These are phyloP conservation scores for Leucosporidium yakuticum DNA, from an alignment of 768 basidiomycete species.

Conservation along the genomic window DNA sequence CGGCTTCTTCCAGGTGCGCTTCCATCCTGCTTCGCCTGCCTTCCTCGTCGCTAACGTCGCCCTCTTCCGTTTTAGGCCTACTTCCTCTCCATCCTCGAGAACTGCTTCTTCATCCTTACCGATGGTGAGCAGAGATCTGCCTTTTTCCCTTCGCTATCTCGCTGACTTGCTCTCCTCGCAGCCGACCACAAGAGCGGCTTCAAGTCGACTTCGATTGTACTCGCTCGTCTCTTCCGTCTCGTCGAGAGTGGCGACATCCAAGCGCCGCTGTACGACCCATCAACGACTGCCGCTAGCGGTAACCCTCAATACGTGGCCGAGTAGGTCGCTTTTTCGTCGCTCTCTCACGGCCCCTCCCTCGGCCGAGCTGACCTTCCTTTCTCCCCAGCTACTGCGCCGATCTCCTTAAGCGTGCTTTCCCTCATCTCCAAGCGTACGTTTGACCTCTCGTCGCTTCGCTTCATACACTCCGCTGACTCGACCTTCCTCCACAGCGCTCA, in stretches of 20 bases:
- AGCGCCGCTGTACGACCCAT: slow-evolving; percentile 76
- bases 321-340: slow-evolving; percentile 3
- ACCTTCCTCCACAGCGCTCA: slow-evolving; percentile 39
- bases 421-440: slow-evolving; percentile 76
- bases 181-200: slow-evolving; percentile 98
- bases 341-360: too few species aligned
- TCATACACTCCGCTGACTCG: not conserved
- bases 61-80: slow-evolving; percentile 41
- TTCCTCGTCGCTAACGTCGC: not conserved
- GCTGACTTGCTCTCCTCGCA: not conserved
- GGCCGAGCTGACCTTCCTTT: not conserved
- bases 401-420: slow-evolving; percentile 80
- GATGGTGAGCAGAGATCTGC: too few species aligned
- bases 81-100: slow-evolving; percentile 85
- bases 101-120: slow-evolving; percentile 94
- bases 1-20: slow-evolving; percentile 74
- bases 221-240: slow-evolving; percentile 87
- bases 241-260: slow-evolving; percentile 74
- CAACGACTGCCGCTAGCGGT: slow-evolving; percentile 50
- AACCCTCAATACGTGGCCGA: slow-evolving; percentile 70
- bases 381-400: slow-evolving; percentile 61
- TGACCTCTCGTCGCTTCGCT: slow-evolving; percentile 12
- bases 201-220: slow-evolving; percentile 61
- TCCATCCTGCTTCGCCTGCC: not conserved
- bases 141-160: not conserved